Base-by-base conservation (phyloP, 441 rosid species). In the Brassica balearica region DNA sequence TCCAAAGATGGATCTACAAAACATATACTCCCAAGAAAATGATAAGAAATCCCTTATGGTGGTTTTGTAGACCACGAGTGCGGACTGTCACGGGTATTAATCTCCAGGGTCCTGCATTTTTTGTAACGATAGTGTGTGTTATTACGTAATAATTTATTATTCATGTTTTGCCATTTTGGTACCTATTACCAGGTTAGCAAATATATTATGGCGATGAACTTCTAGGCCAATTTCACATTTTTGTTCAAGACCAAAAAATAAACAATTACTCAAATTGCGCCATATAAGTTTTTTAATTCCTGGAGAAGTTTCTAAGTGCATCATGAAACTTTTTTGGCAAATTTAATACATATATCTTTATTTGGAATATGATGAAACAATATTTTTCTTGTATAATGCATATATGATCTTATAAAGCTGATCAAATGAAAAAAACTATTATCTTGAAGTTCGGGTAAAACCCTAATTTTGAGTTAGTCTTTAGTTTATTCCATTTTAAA, bases 71-170 rank as follows among this genome's bases (percentile, higher is more conserved):
- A 29, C 22, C 22, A 63, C 22, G 67, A 29, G 5, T 7, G 41
- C 14, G 20, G 41, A 8, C 43, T 11, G 65, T 10, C 66, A n/a
- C 36, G 43, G 36, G 36, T n/a, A 62, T 17, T 15, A 17, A 32
- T 63, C 22, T 63, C 67, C 67, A 63, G 66, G 41, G 11, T 62
- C 46, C 43, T 63, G 67, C 67, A 25, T n/a, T 62, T 62, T 62
- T 62, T 61, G 19, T 62, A 62, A 62, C 41, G 3, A n/a, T n/a
- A 6, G 23, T n/a, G 20, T 7, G 41, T 62, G 10, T 61, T 62
- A 62, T 62, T 27, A 27, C 11, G 20, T 25, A n/a, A 10, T 23
- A 61, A 29, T 61, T 60, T 25, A 11, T 61, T 12, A 55, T 61
- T 12, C 17, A 6, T 12, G 36, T 56, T 61, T 61, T 25, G 17